Base-by-base conservation (phyloP, 1,284 basidiomycete genomes). In the Fomitopsis schrenkii region DNA sequence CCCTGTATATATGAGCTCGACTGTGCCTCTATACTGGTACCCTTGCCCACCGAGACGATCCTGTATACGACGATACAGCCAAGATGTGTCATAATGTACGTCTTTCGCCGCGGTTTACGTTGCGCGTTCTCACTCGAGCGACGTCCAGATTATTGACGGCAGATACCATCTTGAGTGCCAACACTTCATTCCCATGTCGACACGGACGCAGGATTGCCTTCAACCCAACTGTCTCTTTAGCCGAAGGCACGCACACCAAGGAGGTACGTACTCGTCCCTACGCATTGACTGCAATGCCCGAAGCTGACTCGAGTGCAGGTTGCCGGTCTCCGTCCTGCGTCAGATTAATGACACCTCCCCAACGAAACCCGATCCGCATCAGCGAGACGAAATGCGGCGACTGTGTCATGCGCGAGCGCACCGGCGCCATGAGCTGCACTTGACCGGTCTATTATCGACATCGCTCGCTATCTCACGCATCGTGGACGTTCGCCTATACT, bases 1-100 rank as follows among this genome's bases (percentile, higher is more conserved):
- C 38, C 38, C 38, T 40, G 36, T 66, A 64, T 62, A 67, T 61
- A 65, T 58, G 59, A 63, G 46, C 35, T 52, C 30, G 30, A 52
- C 59, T 54, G 46, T 54, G 60, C 56, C 62, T 59, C 53, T 63
- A 61, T 61, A 50, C 61, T 58, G 50, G 42, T 44, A 55, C 61
- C 62, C 62, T 64, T 64, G 61, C 65, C 62, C 45, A 59, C 64
- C 66, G 60, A 58, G 59, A 64, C 61, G 59, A 55, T 52, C 57
- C 64, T 59, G 40, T 57, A 57, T 61, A 57, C 63, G 61, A 59
- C 53, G 59, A 59, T 58, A 59, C 67, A 65, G 62, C 64, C 64
- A 73, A 67, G 61, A 93, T 93, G 91, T 93, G 90, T 73, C 81
- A 90, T 76, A 91, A 92, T 75, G 90, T 92, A 70, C 60, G 85